A percentile compares a stretch with the other conserved stretches of the same genome.
Evolutionary conservation across 805 yeast genomes (phyloP).

Genomic region (Alloascoidea africana): DNA sequence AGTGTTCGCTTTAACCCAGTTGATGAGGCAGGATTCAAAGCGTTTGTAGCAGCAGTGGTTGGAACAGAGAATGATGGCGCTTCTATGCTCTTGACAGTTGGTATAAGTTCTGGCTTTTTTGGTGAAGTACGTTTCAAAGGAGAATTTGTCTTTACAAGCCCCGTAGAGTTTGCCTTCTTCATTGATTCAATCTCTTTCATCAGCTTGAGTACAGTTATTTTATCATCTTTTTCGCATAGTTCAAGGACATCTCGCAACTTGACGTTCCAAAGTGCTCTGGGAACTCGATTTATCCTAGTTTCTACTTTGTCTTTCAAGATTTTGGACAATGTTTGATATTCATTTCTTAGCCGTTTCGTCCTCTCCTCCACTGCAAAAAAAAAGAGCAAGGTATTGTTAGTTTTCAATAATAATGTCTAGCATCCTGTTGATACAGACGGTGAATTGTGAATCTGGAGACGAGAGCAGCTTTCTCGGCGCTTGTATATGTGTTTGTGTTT

Average conservation of each 20-base stretch:
- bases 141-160: too few species aligned
- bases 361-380: conserved; percentile 16
- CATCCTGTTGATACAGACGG: too few species aligned
- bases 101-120: too few species aligned
- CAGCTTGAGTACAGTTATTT: neutral
- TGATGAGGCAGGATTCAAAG: too few species aligned
- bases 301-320: conserved; percentile 22
- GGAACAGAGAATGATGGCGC: too few species aligned
- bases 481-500: neutral
- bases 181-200: neutral
- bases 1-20: too few species aligned
- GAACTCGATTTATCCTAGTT: conserved; percentile 29
- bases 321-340: conserved; percentile 12
- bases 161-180: too few species aligned
- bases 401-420: neutral
- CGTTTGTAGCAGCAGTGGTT: too few species aligned
- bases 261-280: conserved; percentile 29
- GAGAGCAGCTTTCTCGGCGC: conserved; percentile 1
- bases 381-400: neutral
- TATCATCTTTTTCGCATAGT: neutral
- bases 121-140: too few species aligned
- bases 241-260: conserved; percentile 20
- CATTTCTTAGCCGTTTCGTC: conserved; percentile 16
- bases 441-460: neutral
- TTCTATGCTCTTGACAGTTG: too few species aligned